Percentiles rank a stretch among this genome's conserved stretches.
These are phyloP conservation scores for Botrytis tulipae DNA, from an alignment of 2,329 filamentous ascomycete species.

Conservation along the genomic window DNA sequence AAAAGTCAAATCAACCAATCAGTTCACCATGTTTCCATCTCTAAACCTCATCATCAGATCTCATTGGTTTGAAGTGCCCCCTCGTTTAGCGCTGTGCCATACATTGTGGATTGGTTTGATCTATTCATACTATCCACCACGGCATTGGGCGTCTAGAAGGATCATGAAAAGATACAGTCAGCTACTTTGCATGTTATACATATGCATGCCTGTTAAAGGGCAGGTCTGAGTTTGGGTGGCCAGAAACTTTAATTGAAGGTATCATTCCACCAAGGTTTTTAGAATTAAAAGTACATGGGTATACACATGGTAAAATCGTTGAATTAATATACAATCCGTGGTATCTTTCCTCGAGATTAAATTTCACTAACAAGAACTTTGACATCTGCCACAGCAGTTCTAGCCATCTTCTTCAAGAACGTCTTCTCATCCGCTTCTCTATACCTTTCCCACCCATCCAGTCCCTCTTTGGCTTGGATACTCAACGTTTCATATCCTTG, in stretches of 20 bases:
- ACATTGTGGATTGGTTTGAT: background rate
- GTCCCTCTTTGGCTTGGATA: constrained; percentile 82
- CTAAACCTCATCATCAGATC: background rate
- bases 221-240: background rate
- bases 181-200: background rate
- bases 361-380: constrained; percentile 40
- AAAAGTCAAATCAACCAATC: background rate
- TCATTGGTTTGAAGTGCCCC: background rate
- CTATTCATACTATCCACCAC: background rate
- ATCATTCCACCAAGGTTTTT: background rate
- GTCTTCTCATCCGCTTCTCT: constrained; percentile 82
- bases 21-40: background rate
- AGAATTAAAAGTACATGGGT: background rate
- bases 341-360: constrained; percentile 18
- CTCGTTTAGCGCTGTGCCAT: background rate
- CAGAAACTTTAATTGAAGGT: background rate
- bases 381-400: constrained; percentile 72
- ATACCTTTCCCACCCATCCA: constrained; percentile 83
- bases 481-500: constrained; percentile 93
- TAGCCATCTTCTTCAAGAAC: constrained; percentile 82
- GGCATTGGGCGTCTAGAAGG: background rate
- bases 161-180: background rate
- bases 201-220: background rate
- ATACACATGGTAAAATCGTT: background rate
- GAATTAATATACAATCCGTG: background rate